phyloP scores from a whole-genome alignment of 2,329 filamentous ascomycete species.

The Pseudogymnoascus sp. region DNA sequence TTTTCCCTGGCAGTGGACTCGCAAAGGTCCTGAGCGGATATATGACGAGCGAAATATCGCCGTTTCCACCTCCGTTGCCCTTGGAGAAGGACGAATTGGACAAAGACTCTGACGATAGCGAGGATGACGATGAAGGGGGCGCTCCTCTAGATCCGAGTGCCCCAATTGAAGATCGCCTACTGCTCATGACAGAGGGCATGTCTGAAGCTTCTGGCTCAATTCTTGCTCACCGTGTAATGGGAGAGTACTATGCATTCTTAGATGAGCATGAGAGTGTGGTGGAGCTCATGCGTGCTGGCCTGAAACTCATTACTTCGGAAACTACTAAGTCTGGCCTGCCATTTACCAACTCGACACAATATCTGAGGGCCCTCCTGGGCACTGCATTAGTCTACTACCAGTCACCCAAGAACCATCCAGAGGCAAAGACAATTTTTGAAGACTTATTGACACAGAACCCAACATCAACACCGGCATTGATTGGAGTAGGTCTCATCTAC shows the following conservation, averaged over 20 bases:
- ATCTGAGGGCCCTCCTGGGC: conserved; percentile 67
- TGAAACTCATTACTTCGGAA: conserved; percentile 52
- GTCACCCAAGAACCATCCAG: conserved; percentile 78
- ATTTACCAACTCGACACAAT: conserved; percentile 63
- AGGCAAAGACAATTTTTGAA: conserved; percentile 82
- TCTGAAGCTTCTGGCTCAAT: conserved; percentile 57
- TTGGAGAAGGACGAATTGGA: conserved; percentile 28
- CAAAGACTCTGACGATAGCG: conserved; percentile 40
- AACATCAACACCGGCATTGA: conserved; percentile 69
- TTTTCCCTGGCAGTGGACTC: conserved; percentile 79
- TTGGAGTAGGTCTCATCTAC: conserved; percentile 84
- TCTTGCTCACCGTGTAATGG: conserved; percentile 75
- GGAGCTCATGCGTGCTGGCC: conserved; percentile 69
- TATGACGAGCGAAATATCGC: conserved; percentile 74
- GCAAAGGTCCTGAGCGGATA: conserved; percentile 76
- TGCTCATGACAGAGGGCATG: conserved; percentile 72
- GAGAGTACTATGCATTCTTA: conserved; percentile 72
- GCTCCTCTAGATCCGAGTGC: conserved; percentile 49
- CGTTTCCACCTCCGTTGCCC: conserved; percentile 52
- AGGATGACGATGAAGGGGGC: conserved; percentile 46
- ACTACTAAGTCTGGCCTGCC: conserved; percentile 58
- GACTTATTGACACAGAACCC: conserved; percentile 68
- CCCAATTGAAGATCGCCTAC: conserved; percentile 68
- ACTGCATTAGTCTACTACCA: conserved; percentile 90
- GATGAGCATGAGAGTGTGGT: conserved; percentile 80